Base-by-base conservation (phyloP, 495 filamentous ascomycete genomes). In the Aspergillus campestris region DNA sequence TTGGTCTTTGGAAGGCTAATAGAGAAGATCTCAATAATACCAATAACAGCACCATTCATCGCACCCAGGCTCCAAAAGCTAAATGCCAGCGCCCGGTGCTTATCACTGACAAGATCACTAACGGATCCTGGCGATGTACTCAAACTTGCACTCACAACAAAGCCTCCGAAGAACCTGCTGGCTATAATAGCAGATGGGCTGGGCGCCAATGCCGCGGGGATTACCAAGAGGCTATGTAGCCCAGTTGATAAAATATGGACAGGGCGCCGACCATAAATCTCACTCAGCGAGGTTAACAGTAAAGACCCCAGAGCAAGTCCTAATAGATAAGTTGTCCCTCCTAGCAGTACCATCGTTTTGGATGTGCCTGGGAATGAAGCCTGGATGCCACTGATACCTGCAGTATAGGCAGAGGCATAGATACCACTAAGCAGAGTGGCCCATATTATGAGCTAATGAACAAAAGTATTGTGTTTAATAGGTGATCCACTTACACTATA, bases 71-170 rank as follows among this genome's bases (percentile, higher is more conserved):
- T 74, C 78, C 81, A 92, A 31, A 86, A 67, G 3, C 76, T 80
- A 56, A 90, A 83, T 12, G 77, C 77, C 11, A 90, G 57, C 8
- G 84, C 82, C 6, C 86, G 77, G 47, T 79, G 71, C 32, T 86
- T 69, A 45, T 82, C 78, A 6, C 69, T 69, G 27, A 81, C 75
- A 41, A 94, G 83, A 58, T 94, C 87, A 37, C 78, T 77, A 0
- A 94, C 71, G 3, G 82, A 84, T 6, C 84, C 87, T 1, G 87
- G 83, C 4, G 80, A 75, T 55, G 88, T 90, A 3, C 75, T 72
- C 12, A 91, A 74, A 72, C 88, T 81, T 15, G 81, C 84, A 8
- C 80, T 75, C 12, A 84, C 87, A 34, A 82, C 84, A 28, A 89
- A 48, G 2, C 86, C 87, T 0, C 82, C 82, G 48, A 90, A 77